Conservation (phyloP, 192 early-diverging fungal species). For the Endogone sp. region DNA sequence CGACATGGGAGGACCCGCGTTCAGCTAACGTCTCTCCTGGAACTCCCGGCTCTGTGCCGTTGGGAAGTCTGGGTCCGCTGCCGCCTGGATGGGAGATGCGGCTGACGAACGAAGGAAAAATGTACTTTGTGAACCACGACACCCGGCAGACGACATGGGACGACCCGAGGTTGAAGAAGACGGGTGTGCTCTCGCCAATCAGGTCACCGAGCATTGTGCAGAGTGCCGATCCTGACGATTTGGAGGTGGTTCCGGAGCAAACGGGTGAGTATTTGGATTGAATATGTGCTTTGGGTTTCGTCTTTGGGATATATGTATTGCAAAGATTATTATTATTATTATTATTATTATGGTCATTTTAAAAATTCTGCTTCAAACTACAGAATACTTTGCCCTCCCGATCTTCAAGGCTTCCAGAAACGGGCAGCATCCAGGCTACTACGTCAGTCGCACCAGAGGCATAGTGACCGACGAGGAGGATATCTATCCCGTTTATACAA, state of each 20-base stretch:
- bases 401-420: neutral
- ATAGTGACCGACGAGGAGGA: neutral
- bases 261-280: neutral
- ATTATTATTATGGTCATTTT: too few relatives aligned
- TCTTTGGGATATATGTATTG: too few relatives aligned
- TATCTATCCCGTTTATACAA: neutral
- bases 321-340: too few relatives aligned
- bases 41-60: constrained; percentile 18
- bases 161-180: constrained; percentile 21
- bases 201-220: neutral
- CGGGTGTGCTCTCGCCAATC: too few relatives aligned
- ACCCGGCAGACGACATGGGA: constrained; percentile 99
- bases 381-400: neutral
- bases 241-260: neutral
- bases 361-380: too few relatives aligned
- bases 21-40: neutral
- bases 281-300: too few relatives aligned
- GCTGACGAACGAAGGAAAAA: constrained; percentile 86
- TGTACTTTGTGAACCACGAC: constrained; percentile 99
- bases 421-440: too few relatives aligned
- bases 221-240: neutral
- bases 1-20: constrained; percentile 80
- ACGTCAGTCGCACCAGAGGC: neutral
- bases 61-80: constrained; percentile 78
- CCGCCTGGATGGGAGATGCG: constrained; percentile 99